Evolutionary conservation across 371 early-diverging fungal genomes (phyloP).

Genomic region (Actinomortierella wolfii): DNA sequence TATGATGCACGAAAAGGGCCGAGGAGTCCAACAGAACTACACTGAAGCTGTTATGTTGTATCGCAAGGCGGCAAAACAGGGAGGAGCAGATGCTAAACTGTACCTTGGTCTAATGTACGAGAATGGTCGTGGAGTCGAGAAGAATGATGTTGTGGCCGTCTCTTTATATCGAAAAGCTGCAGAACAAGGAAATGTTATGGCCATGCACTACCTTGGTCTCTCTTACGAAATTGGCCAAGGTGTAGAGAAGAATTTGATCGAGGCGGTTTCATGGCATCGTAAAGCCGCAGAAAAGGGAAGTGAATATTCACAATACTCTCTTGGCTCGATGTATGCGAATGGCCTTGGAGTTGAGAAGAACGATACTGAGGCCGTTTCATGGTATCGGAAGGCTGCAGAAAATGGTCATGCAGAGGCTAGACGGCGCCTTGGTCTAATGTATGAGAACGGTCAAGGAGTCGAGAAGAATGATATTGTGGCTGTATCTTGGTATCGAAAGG

Average conservation of each 20-base stretch:
- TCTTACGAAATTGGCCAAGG: conserved; percentile 77
- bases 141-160: conserved; percentile 62
- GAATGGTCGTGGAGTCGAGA: conserved; percentile 72
- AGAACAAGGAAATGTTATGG: conserved; percentile 73
- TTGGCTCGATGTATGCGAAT: conserved; percentile 75
- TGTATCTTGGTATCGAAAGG: conserved; percentile 55
- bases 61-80: conserved; percentile 59
- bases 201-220: conserved; percentile 80
- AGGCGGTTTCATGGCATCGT: conserved; percentile 68
- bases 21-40: conserved; percentile 69
- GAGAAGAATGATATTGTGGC: conserved; percentile 56
- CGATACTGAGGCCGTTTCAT: conserved; percentile 51
- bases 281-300: conserved; percentile 69
- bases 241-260: conserved; percentile 70
- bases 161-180: conserved; percentile 72
- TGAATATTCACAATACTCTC: conserved; percentile 77
- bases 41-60: conserved; percentile 71
- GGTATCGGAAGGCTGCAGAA: conserved; percentile 61
- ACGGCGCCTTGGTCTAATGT: conserved; percentile 73
- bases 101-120: conserved; percentile 84
- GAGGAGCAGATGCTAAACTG: conserved; percentile 49
- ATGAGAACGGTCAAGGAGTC: conserved; percentile 70
- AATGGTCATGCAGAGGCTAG: conserved; percentile 50
- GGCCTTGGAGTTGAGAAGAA: conserved; percentile 64
- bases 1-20: conserved; percentile 76